Evolutionary conservation across 192 early-diverging fungal species (phyloP).

Genomic region (Podila minutissima): DNA sequence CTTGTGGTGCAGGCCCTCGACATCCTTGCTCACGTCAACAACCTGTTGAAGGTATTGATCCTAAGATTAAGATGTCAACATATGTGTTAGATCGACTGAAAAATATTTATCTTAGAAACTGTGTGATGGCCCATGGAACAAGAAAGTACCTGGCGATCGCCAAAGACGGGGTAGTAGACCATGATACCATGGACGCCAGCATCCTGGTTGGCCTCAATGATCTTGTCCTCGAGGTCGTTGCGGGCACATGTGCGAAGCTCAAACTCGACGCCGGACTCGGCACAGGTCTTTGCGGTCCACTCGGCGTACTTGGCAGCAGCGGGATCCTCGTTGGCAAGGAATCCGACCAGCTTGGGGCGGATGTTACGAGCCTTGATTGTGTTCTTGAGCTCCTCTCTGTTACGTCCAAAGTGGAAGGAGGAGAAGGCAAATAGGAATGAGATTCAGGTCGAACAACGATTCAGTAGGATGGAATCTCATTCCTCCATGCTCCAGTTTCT

Average conservation of each 20-base stretch:
- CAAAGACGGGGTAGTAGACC: constrained; percentile 99
- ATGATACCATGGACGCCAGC: constrained; percentile 90
- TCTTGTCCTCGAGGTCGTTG: constrained; percentile 85
- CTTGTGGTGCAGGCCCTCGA: constrained; percentile 95
- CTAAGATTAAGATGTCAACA: constrained; percentile 33
- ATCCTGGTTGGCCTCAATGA: constrained; percentile 93
- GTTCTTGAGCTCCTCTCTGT: constrained; percentile 65
- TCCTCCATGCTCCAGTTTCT: neutral
- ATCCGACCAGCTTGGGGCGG: constrained; percentile 86
- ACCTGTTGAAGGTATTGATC: constrained; percentile 95
- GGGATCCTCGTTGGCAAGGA: constrained; percentile 96
- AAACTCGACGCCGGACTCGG: constrained; percentile 90
- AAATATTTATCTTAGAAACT: too few relatives aligned
- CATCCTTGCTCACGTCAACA: constrained; percentile 91
- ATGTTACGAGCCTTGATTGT: constrained; percentile 71
- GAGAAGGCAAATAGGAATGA: neutral
- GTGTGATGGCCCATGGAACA: too few relatives aligned
- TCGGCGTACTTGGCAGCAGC: constrained; percentile 94
- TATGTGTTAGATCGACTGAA: neutral
- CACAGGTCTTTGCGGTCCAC: constrained; percentile 94
- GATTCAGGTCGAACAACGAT: neutral
- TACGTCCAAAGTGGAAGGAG: neutral
- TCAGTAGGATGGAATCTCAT: neutral
- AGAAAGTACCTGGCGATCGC: constrained; percentile 78
- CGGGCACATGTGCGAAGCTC: constrained; percentile 86